phyloP scores from a whole-genome alignment of 1,284 basidiomycete genomes.

The Austropuccinia psidii region DNA sequence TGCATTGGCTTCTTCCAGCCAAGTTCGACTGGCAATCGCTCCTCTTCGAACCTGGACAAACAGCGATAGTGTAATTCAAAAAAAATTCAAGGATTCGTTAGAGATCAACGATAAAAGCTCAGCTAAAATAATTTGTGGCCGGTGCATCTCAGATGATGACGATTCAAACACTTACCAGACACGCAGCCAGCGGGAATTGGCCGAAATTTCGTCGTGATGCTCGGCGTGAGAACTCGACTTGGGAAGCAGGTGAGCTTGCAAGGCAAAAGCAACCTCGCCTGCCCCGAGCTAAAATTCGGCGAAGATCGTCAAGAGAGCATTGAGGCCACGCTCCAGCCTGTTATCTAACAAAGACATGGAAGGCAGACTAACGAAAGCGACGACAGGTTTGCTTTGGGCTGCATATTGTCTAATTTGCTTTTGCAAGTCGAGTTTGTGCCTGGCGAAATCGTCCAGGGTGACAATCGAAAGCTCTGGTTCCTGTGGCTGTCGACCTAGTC shows the following conservation, averaged over 20 bases:
- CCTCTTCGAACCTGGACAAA: constrained; percentile 10
- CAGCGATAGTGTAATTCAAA: neutral
- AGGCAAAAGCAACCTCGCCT: constrained; percentile 18
- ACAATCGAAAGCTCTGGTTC: neutral
- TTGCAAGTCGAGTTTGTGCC: neutral
- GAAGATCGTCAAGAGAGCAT: neutral
- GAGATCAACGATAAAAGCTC: too few species aligned
- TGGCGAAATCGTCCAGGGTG: constrained; percentile 17
- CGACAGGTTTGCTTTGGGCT: neutral
- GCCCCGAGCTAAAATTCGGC: neutral
- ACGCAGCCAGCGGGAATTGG: constrained; percentile 13
- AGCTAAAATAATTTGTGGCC: too few species aligned
- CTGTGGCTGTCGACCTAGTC: too few species aligned
- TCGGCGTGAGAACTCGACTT: neutral
- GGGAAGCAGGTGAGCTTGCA: neutral
- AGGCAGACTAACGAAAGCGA: constrained; percentile 14
- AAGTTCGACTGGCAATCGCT: constrained; percentile 23
- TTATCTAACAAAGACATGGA: neutral
- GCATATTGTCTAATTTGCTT: neutral
- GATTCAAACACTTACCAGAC: constrained; percentile 17
- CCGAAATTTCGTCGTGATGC: neutral
- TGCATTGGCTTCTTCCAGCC: constrained; percentile 16
- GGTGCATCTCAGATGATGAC: too few species aligned
- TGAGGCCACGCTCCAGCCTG: neutral
- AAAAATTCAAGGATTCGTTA: neutral